A percentile compares a stretch with the other conserved stretches of the same genome.
These are phyloP conservation scores for Amanita polypyramis DNA, from an alignment of 768 basidiomycete species.

Conservation along the genomic window DNA sequence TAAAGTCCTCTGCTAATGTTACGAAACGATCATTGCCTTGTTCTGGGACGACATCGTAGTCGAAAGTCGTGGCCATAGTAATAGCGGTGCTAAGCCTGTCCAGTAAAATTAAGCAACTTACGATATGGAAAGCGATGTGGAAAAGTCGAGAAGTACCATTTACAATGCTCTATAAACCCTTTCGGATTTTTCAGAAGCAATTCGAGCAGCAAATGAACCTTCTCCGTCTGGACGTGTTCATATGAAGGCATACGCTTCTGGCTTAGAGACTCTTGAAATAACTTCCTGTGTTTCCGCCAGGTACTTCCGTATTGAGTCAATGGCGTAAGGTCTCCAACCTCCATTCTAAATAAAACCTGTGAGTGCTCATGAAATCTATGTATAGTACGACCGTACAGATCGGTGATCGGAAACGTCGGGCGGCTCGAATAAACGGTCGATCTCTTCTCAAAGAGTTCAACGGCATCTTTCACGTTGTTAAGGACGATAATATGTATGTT, in stretches of 20 bases:
- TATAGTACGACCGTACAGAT: no score
- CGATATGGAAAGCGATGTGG: neutral
- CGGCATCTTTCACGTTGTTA: no score
- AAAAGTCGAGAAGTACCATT: neutral
- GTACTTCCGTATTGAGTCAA: no score
- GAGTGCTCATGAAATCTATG: no score
- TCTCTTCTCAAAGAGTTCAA: no score
- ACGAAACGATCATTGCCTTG: neutral
- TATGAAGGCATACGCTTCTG: no score
- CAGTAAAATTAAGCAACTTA: neutral
- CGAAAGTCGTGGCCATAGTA: neutral
- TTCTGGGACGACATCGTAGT: neutral
- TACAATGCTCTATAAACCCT: neutral
- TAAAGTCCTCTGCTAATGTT: neutral
- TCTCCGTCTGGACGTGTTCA: neutral
- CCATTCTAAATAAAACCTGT: constrained; percentile 8
- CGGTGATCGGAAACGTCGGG: no score
- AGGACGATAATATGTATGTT: no score
- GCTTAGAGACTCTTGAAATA: no score
- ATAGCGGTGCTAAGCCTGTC: neutral
- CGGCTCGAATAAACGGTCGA: no score
- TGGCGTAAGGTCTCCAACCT: constrained; percentile 19
- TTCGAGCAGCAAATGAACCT: neutral
- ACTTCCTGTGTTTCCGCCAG: no score
- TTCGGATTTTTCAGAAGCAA: neutral